These are phyloP conservation scores for Phytophthora hybrid DNA, from an alignment of 352 stramenopile species.

Conservation along the genomic window DNA sequence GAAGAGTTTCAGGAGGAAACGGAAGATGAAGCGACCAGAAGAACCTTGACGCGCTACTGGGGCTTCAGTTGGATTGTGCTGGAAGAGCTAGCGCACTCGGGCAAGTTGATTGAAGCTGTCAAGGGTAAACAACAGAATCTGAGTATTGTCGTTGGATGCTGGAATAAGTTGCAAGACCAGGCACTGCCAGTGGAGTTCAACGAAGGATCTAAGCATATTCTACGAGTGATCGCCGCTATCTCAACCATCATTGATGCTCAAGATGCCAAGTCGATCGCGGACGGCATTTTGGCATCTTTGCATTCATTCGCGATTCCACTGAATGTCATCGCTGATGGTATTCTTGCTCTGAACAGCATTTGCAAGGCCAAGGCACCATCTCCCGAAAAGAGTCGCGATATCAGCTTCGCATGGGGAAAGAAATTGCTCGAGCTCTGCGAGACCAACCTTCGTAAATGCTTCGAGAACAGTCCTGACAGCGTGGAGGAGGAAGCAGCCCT, in stretches of 20 bases:
- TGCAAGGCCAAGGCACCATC: constrained; percentile 77
- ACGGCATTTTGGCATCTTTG: constrained; percentile 77
- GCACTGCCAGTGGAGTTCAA: constrained; percentile 70
- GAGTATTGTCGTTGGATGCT: constrained; percentile 79
- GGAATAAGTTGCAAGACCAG: constrained; percentile 81
- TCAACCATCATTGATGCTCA: constrained; percentile 75
- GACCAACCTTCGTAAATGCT: constrained; percentile 62
- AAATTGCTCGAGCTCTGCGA: constrained; percentile 73
- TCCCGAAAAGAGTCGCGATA: constrained; percentile 56
- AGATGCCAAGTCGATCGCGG: constrained; percentile 79
- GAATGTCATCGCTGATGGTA: constrained; percentile 80
- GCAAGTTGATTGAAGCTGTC: constrained; percentile 62
- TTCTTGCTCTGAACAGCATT: constrained; percentile 81
- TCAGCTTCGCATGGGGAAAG: constrained; percentile 75
- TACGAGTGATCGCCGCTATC: constrained; percentile 83
- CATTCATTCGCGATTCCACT: constrained; percentile 81
- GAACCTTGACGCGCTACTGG: constrained; percentile 64
- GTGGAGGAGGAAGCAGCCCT: constrained; percentile 64
- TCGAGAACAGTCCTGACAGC: constrained; percentile 61
- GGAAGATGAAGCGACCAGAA: constrained; percentile 43
- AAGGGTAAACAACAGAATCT: constrained; percentile 70
- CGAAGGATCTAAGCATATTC: constrained; percentile 82
- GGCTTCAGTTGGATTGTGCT: constrained; percentile 86
- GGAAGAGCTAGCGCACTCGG: constrained; percentile 76
- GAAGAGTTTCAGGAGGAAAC: constrained; percentile 42